Evolutionary conservation across 2,329 filamentous ascomycete genomes (phyloP).

Genomic region (Pyrenochaeta sp.): DNA sequence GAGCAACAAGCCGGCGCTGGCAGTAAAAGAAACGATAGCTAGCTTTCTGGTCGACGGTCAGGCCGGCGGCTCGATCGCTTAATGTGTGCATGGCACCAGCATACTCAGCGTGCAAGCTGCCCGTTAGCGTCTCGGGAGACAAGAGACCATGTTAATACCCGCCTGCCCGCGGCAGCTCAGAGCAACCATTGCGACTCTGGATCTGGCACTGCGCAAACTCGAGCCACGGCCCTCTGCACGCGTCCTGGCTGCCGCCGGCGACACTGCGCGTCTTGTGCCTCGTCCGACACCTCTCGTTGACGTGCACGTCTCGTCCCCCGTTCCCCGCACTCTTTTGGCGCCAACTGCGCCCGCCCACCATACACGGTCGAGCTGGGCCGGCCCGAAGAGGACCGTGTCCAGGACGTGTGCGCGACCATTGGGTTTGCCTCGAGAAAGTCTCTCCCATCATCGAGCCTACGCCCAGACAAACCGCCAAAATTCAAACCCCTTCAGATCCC

Average conservation of each 20-base stretch:
- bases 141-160: conserved; percentile 17
- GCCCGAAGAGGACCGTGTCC: neutral
- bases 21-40: conserved; percentile 3
- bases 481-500: conserved; percentile 29
- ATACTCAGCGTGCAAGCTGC: conserved; percentile 6
- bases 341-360: neutral
- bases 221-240: conserved; percentile 6
- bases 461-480: conserved; percentile 31
- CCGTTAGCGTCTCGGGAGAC: conserved; percentile 13
- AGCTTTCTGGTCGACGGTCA: conserved; percentile 5
- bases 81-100: conserved; percentile 2
- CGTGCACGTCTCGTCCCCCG: conserved; percentile 2
- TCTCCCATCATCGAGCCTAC: neutral
- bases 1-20: conserved; percentile 8
- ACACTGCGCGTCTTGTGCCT: conserved; percentile 1
- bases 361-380: too few relatives aligned
- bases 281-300: conserved; percentile 6
- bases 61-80: conserved; percentile 9
- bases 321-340: neutral
- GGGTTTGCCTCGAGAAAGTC: neutral
- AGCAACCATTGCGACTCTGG: conserved; percentile 8
- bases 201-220: conserved; percentile 16
- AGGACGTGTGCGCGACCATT: neutral
- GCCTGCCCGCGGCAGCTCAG: conserved; percentile 14
- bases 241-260: conserved; percentile 2